Evolutionary conservation across 1,139 yeast genomes (phyloP), one percentile per base, ranked within the genome.

Genomic region (Geotrichum bryndzae): DNA sequence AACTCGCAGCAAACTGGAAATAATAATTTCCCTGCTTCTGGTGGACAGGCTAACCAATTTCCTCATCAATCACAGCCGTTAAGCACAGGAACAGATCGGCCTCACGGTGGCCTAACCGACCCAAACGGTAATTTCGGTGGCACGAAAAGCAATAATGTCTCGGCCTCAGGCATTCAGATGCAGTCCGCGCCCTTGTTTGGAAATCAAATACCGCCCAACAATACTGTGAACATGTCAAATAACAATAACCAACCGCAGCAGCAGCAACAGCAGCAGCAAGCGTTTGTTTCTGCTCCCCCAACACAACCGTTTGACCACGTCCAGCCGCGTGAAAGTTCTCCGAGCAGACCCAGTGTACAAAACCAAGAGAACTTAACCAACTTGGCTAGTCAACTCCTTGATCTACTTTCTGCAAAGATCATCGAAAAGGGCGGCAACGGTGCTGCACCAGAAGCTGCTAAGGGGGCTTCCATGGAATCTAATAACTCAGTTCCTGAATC

Each of bases 371-470:
- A 56, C 35, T 18, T 51, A 27, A 57, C 33, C 22, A 13, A 53
- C 3, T 45, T 55, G 18, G 58, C 55, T 25, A 18, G 58, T 15
- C 54, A 59, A 51, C 35, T 55, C 13, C 13, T 59, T 15, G 54
- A 22, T 10, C 22, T 51, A 38, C 55, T 59, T 23, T 53, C 61
- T 45, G 54, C 50, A 13, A 45, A 48, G 29, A 22, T 41, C 23
- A 27, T 41, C 46, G 53, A 46, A 48, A 41, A 53, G 15, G 46
- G 15, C 27, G n/a, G 46, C 22, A 41, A 41, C 46, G 46, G 46
- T 41, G n/a, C 46, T 41, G 46, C 46, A 18, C 15, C 46, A 13
- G 46, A 41, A 15, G 6, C n/a, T 41, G n/a, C 46, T 22, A 41
- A 11, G 2, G 46, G n/a, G 46, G 25, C 38, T 46, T 33, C 38